These are phyloP conservation scores for Pseudohalonectria lignicola DNA, from an alignment of 2,329 filamentous ascomycete species.

Conservation along the genomic window DNA sequence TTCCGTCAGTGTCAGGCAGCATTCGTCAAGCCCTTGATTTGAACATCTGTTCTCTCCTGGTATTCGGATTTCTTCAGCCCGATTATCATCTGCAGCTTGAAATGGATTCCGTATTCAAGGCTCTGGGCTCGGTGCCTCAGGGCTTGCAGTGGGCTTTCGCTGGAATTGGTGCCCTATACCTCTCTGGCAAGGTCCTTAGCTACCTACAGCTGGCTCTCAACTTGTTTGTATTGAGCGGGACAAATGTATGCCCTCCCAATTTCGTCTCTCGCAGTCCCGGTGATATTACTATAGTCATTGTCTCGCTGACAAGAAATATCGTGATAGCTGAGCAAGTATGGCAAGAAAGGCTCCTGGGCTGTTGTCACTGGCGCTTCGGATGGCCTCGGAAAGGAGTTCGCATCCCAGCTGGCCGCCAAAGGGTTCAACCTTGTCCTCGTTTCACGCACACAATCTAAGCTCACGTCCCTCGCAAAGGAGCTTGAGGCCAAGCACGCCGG, in stretches of 20 bases:
- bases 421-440: constrained; percentile 94
- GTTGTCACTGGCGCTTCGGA: constrained; percentile 93
- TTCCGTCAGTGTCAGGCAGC: too few relatives aligned
- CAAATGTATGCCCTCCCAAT: constrained; percentile 37
- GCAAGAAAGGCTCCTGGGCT: constrained; percentile 85
- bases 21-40: too few relatives aligned
- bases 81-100: too few relatives aligned
- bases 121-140: constrained; percentile 19
- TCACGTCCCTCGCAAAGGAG: constrained; percentile 64
- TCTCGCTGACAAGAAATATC: too few relatives aligned
- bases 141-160: constrained; percentile 34
- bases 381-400: constrained; percentile 94
- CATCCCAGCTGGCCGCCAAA: constrained; percentile 76
- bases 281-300: too few relatives aligned
- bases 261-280: not conserved
- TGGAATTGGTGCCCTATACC: constrained; percentile 46
- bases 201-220: constrained; percentile 52
- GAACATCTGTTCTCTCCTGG: too few relatives aligned
- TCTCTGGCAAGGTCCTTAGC: constrained; percentile 45
- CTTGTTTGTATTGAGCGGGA: constrained; percentile 56
- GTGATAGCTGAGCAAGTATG: constrained; percentile 73
- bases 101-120: constrained; percentile 21
- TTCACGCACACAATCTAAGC: constrained; percentile 89
- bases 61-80: too few relatives aligned
- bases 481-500: constrained; percentile 59